Conservation (phyloP, 257 asterid species). For the Euphrasia confusa region DNA sequence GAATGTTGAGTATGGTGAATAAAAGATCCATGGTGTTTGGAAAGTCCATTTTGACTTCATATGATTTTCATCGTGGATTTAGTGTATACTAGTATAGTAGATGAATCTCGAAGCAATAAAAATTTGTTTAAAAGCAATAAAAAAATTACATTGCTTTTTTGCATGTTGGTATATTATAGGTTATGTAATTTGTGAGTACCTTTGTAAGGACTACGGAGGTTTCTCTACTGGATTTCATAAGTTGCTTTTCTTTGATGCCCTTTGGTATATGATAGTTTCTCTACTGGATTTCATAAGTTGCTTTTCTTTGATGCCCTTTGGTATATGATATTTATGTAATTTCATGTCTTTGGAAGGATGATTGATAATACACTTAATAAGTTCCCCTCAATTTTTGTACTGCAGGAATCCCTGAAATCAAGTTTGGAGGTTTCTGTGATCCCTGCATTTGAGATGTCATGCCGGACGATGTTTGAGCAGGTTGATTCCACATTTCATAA, state of each 20-base stretch:
- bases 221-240: neutral
- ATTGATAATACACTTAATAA: constrained; percentile 14
- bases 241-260: no score
- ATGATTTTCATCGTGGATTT: no score
- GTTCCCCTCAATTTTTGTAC: constrained; percentile 12
- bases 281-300: neutral
- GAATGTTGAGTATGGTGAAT: no score
- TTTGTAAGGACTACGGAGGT: constrained; percentile 1
- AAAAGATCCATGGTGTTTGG: no score
- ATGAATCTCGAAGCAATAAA: no score
- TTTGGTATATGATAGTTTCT: no score
- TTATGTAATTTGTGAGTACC: neutral
- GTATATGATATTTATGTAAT: neutral
- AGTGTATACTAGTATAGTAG: no score
- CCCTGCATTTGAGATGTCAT: constrained; percentile 78
- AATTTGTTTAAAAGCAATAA: no score
- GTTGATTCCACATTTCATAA: constrained; percentile 68
- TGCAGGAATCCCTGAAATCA: constrained; percentile 73
- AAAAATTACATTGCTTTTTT: neutral
- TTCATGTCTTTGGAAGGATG: neutral
- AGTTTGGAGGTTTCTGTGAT: constrained; percentile 65
- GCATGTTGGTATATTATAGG: neutral
- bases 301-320: neutral
- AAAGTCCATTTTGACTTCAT: no score
- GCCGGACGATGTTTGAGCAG: constrained; percentile 78